phyloP scores from a whole-genome alignment of 148 eudicot species.

The Simmondsia chinensis region DNA sequence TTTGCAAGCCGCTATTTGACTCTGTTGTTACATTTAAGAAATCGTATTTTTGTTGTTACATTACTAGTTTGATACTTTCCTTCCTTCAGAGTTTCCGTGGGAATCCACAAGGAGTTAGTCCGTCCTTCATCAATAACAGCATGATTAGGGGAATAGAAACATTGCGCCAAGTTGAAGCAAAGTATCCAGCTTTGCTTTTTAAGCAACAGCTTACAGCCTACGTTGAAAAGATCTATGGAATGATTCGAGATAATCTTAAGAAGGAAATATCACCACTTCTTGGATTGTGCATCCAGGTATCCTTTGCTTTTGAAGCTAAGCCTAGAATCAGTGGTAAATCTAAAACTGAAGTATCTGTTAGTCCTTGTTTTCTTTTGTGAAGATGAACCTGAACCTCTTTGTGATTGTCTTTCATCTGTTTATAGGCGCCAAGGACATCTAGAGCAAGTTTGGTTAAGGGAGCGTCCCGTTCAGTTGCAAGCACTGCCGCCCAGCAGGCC shows the following conservation, averaged over 20 bases:
- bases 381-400: too few species aligned
- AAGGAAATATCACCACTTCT: slow-evolving; percentile 94
- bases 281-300: slow-evolving; percentile 93
- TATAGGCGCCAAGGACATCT: slow-evolving; percentile 94
- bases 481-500: slow-evolving; percentile 84
- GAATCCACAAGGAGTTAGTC: slow-evolving; percentile 61
- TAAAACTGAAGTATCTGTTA: too few species aligned
- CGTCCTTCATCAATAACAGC: slow-evolving; percentile 49
- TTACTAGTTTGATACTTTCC: not conserved
- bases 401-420: slow-evolving; percentile 1
- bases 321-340: too few species aligned
- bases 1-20: too few species aligned
- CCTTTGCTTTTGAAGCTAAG: too few species aligned
- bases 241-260: slow-evolving; percentile 91
- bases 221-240: slow-evolving; percentile 93
- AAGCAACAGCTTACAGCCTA: slow-evolving; percentile 99
- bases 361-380: slow-evolving; percentile 5
- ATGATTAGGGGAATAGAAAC: slow-evolving; percentile 51
- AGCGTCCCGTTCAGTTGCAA: slow-evolving; percentile 75
- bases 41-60: not conserved
- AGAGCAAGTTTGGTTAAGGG: slow-evolving; percentile 97
- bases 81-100: slow-evolving; percentile 78
- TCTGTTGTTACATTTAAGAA: too few species aligned
- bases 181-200: slow-evolving; percentile 96
- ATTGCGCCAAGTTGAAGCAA: slow-evolving; percentile 93